Evolutionary conservation across 2,329 filamentous ascomycete species (phyloP), one percentile per base, ranked within the genome.

Genomic region (Verticillium alfalfae): DNA sequence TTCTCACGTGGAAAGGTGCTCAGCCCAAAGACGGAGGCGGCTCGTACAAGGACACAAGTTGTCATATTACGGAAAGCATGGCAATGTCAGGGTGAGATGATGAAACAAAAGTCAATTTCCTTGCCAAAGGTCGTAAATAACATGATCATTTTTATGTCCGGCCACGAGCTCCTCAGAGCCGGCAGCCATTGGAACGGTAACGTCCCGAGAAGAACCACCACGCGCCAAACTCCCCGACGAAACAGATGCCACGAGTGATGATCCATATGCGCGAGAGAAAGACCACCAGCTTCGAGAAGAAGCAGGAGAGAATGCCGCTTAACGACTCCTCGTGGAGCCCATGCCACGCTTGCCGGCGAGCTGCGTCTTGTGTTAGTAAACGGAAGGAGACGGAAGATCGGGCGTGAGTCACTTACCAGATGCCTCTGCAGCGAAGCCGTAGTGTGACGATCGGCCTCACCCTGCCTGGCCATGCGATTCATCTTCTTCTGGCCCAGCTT

Each of bases 401-500:
- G 41, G 26, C 2, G 5, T 31, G 26, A 15, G 54, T 66, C 68
- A 85, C 88, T 76, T 84, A 96, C 89, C 85, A 99, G 83, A 80
- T 98, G 95, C 81, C 96, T 99, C 65, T 88, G 86, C 77, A 96
- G 79, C 60, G 91, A 84, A 41, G 91, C 90, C 61, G 88, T 88
- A 65, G 88, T 87, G 79, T 98, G 94, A 74, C 96, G 88, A 83
- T 99, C 95, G 65, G 90, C 93, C 81, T 99, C 95, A 83, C 95
- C 95, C 83, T 96, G 92, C 76, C 93, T 88, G 55, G 95, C 95
- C 90, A 96, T 95, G 67, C 94, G 87, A 82, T 99, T 99, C 93
- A 96, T 97, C 86, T 93, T 94, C 84, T 94, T 93, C 88, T 99
- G 96, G 70, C 88, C 84, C 73, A 99, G 79, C 84, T 97, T 98